Evolutionary conservation across 1,284 basidiomycete species (phyloP), one percentile per base, ranked within the genome.

Genomic region (Anthracocystis setariae): DNA sequence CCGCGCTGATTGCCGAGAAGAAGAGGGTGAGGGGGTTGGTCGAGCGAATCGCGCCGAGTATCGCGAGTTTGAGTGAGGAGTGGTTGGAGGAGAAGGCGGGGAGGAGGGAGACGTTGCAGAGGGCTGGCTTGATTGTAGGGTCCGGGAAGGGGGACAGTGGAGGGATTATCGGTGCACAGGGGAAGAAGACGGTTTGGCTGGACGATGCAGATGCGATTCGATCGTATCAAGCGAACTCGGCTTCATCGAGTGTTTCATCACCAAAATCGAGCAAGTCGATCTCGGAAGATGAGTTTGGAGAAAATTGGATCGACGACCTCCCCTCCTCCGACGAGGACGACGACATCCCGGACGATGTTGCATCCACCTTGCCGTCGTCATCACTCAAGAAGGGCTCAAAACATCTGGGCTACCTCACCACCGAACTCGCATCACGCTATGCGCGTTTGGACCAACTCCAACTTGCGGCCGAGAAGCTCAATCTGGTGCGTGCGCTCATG

Each of bases 11-110:
- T 17, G 50, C 55, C 0, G 79, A 82, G 54, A 69, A 66, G 45
- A 82, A 81, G 65, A 66, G 73, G 18, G 63, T 78, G 38, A 62
- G 68, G 86, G 92, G 64, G 84, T 89, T 10, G 87, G 90, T 25
- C 90, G 91, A 74, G 39, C 44, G 72, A 29, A 63, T 82, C 10
- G 74, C 74, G 23, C 76, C 79, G 17, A 61, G 62, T 20, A 47
- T 82, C 9, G 72, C 77, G 1, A 46, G 38, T 2, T 51, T 82
- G 61, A 48, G 65, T 2, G 21, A 44, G 3, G 74, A 57, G 21
- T 82, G 79, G 76, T 42, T 82, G 17, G 71, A 82, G 20, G 61
- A 68, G 40, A 78, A 77, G 54, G 73, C 62, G 8, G 56, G 57
- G 3, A 61, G 78, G 25, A 44, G 58, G 18, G 39, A 62, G 33